These are phyloP conservation scores for Claviceps paspali DNA, from an alignment of 2,329 filamentous ascomycete genomes.

Conservation along the genomic window DNA sequence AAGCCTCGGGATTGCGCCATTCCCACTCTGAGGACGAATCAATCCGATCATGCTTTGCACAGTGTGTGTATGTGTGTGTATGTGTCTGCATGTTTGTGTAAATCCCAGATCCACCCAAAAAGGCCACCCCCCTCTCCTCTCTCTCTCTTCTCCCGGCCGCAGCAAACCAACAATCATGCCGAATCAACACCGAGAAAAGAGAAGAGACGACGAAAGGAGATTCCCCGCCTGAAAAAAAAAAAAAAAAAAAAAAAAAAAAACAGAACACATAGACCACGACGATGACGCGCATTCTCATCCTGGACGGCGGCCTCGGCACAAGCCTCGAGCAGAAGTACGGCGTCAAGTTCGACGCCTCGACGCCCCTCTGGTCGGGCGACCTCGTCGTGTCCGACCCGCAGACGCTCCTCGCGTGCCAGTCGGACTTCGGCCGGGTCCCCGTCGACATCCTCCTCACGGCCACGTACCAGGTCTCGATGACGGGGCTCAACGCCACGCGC, in stretches of 20 bases:
- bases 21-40: no score
- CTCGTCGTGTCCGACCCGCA: conserved; percentile 39
- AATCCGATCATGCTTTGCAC: no score
- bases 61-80: no score
- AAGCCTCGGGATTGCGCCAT: background rate
- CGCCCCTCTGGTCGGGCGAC: conserved; percentile 54
- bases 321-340: conserved; percentile 44
- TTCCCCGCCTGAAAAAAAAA: no score
- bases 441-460: conserved; percentile 50
- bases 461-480: conserved; percentile 48
- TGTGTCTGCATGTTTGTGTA: no score
- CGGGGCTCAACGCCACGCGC: conserved; percentile 38
- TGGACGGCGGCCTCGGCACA: conserved; percentile 55
- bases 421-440: conserved; percentile 38
- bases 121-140: no score
- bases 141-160: no score
- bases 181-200: no score
- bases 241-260: background rate
- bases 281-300: conserved; percentile 19
- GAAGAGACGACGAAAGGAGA: no score
- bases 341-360: conserved; percentile 33
- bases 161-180: no score
- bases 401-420: conserved; percentile 39
- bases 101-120: no score
- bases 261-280: background rate